Conservation (phyloP, 306 rosid genomes). For the Quercus robur region DNA sequence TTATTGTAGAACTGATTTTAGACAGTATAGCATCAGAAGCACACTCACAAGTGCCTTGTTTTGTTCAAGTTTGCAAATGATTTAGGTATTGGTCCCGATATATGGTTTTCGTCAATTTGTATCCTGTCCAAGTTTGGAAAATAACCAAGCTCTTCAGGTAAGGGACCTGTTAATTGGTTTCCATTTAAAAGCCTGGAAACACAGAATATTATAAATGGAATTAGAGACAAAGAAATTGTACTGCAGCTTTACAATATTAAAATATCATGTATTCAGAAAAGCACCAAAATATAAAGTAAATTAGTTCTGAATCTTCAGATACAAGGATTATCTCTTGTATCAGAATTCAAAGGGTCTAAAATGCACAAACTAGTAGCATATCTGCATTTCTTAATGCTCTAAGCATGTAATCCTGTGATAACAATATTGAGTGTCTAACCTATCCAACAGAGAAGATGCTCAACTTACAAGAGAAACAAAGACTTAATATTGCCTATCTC, state of each 20-base stretch:
- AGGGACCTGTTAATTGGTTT: conserved; percentile 61
- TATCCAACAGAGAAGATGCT: conserved; percentile 5
- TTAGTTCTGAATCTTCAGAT: too few relatives aligned
- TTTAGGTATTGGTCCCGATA: conserved; percentile 67
- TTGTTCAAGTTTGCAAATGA: conserved; percentile 69
- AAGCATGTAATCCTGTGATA: background rate
- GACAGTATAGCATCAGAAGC: conserved; percentile 16
- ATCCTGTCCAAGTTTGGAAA: conserved; percentile 60
- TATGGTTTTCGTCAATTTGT: conserved; percentile 69
- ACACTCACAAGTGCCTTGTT: conserved; percentile 73
- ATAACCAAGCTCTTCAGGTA: conserved; percentile 78
- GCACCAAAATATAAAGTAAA: background rate
- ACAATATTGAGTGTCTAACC: conserved; percentile 7
- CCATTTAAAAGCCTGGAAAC: conserved; percentile 73
- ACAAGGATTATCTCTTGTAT: too few relatives aligned
- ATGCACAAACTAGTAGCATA: too few relatives aligned
- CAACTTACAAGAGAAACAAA: conserved; percentile 73
- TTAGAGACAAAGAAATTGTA: conserved; percentile 1
- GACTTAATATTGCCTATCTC: conserved; percentile 70
- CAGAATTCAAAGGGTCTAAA: too few relatives aligned
- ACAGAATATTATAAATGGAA: background rate
- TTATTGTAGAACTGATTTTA: background rate
- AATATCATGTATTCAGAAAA: background rate
- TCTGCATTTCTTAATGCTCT: too few relatives aligned
- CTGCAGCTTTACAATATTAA: background rate